Conservation (phyloP, 2,329 filamentous ascomycete species). For the Cordyceps pruinosa region DNA sequence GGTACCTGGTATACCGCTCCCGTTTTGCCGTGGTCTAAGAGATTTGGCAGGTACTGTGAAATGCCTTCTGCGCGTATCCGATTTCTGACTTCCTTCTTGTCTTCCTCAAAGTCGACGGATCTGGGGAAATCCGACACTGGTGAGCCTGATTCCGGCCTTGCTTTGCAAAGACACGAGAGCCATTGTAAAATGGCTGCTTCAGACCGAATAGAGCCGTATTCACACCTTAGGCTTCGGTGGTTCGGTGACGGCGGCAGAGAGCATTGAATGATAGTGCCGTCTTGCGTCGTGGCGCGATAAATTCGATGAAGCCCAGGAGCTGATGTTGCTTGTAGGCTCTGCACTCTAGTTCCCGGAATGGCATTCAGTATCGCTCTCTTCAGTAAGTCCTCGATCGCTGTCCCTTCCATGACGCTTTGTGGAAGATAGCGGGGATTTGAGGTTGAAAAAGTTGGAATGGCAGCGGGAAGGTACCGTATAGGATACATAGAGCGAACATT, state of each 20-base stretch:
- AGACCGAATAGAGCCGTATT: constrained; percentile 36
- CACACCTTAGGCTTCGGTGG: constrained; percentile 39
- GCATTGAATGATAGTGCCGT: constrained; percentile 34
- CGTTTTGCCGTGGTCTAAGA: constrained; percentile 26
- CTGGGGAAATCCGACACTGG: not conserved
- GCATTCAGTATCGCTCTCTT: constrained; percentile 29
- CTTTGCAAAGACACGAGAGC: constrained; percentile 26
- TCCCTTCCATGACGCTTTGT: constrained; percentile 28
- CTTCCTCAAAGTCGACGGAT: not conserved
- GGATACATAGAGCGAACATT: not conserved
- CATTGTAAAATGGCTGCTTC: constrained; percentile 41
- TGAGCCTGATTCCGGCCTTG: not conserved
- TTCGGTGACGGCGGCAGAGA: constrained; percentile 36
- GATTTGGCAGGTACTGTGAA: constrained; percentile 16
- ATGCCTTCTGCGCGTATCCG: not conserved
- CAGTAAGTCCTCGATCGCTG: constrained; percentile 26
- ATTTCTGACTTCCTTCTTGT: not conserved
- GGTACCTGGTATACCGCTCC: constrained; percentile 25
- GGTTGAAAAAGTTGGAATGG: not conserved
- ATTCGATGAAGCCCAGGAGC: constrained; percentile 33
- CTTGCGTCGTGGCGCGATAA: constrained; percentile 37
- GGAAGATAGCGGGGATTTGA: not conserved
- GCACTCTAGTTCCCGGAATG: constrained; percentile 26
- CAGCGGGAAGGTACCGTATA: not conserved
- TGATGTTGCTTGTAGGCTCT: constrained; percentile 25